Conservation (phyloP, 129 eudicot species). For the Lactuca sativa region DNA sequence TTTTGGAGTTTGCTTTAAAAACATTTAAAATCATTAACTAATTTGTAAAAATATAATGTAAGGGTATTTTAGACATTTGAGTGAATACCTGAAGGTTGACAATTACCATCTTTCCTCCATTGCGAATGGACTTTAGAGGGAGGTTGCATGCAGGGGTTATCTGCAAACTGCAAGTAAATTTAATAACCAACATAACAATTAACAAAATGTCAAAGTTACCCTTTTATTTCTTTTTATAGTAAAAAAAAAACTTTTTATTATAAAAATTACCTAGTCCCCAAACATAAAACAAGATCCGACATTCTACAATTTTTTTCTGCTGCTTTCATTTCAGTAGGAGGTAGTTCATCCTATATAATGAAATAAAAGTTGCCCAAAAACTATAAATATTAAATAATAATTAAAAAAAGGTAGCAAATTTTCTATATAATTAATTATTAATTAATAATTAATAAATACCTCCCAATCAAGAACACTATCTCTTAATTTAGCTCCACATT, state of each 20-base stretch:
- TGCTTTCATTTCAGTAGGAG: constrained; percentile 52
- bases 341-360: constrained; percentile 58
- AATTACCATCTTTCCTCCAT: constrained; percentile 65
- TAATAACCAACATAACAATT: neutral
- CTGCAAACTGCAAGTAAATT: constrained; percentile 61
- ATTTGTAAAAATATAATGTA: neutral
- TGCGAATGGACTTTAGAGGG: constrained; percentile 58
- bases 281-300: constrained; percentile 60
- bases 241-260: neutral
- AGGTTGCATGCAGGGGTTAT: constrained; percentile 84
- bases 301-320: constrained; percentile 65
- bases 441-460: constrained; percentile 27
- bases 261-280: constrained; percentile 58
- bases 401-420: neutral
- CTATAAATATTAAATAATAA: neutral
- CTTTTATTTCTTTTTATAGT: neutral
- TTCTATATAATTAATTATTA: neutral
- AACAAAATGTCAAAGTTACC: neutral
- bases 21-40: constrained; percentile 19
- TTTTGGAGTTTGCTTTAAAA: constrained; percentile 65
- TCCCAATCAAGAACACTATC: constrained; percentile 82
- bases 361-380: neutral
- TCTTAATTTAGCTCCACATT: constrained; percentile 54
- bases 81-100: constrained; percentile 74
- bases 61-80: neutral